Percentiles rank a stretch among this genome's conserved stretches.
Evolutionary conservation across 768 basidiomycete species (phyloP).

Genomic region (Hypholoma sublateritium): DNA sequence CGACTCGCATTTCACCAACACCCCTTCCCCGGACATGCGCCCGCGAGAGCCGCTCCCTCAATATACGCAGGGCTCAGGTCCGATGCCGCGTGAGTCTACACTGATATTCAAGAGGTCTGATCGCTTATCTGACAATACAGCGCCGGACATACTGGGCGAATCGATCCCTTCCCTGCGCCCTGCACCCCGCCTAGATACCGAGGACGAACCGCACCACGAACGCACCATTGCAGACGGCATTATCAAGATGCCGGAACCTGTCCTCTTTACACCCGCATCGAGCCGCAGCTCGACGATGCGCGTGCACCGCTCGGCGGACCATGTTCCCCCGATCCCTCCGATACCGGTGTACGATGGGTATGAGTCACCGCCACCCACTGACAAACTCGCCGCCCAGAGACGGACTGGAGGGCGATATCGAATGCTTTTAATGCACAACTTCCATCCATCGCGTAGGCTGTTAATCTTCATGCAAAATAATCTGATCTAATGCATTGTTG

Average conservation of each 20-base stretch:
- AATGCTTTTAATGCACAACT: slow-evolving; percentile 62
- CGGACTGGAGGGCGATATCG: slow-evolving; percentile 70
- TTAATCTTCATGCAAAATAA: not conserved
- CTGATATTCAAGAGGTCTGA: not conserved
- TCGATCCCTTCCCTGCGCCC: slow-evolving; percentile 1
- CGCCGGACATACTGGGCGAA: slow-evolving; percentile 10
- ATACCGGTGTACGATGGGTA: slow-evolving; percentile 29
- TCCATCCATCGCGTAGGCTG: slow-evolving; percentile 65
- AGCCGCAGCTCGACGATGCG: slow-evolving; percentile 23
- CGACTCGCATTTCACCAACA: slow-evolving; percentile 11
- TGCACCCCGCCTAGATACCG: not conserved
- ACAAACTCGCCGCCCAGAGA: slow-evolving; percentile 39
- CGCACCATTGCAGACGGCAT: slow-evolving; percentile 30
- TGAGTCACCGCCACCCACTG: slow-evolving; percentile 41
- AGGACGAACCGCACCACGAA: slow-evolving; percentile 25
- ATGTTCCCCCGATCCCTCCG: not conserved
- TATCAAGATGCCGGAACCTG: slow-evolving; percentile 38
- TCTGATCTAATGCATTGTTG: not conserved
- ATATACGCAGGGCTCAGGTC: slow-evolving; percentile 15
- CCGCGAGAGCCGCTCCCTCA: slow-evolving; percentile 21
- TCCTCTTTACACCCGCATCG: slow-evolving; percentile 32
- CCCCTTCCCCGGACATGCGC: slow-evolving; percentile 34
- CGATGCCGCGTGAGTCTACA: slow-evolving; percentile 16
- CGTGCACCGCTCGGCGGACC: slow-evolving; percentile 10
- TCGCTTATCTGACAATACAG: not conserved